Percentiles rank a stretch among this genome's conserved stretches.
Conservation (phyloP, 495 filamentous ascomycete genomes). For the Penicillium arizonense region DNA sequence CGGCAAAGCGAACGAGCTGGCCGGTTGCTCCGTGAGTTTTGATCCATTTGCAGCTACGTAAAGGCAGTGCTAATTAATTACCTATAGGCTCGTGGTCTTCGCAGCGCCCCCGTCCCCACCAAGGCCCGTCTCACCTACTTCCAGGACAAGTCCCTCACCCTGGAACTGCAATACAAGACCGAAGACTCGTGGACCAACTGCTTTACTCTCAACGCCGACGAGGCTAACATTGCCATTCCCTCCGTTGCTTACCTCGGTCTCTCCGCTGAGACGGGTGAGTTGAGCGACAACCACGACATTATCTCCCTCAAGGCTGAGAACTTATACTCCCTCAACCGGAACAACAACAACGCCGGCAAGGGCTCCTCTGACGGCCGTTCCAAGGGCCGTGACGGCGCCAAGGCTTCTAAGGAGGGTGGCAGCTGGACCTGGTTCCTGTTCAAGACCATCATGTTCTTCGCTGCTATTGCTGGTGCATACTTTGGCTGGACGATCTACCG, state of each 20-base stretch:
- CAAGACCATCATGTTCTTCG: slow-evolving; percentile 74
- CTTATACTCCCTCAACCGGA: slow-evolving; percentile 65
- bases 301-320: slow-evolving; percentile 85
- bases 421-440: slow-evolving; percentile 93
- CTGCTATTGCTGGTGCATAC: slow-evolving; percentile 70
- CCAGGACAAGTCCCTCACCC: slow-evolving; percentile 86
- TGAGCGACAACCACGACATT: slow-evolving; percentile 98
- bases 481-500: slow-evolving; percentile 83
- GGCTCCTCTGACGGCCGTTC: slow-evolving; percentile 33
- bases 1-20: slow-evolving; percentile 88
- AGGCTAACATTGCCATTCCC: slow-evolving; percentile 74
- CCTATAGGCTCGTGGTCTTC: slow-evolving; percentile 75
- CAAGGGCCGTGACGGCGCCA: slow-evolving; percentile 36
- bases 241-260: slow-evolving; percentile 93
- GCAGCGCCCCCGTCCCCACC: slow-evolving; percentile 73
- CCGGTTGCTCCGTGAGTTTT: slow-evolving; percentile 77
- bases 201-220: slow-evolving; percentile 66
- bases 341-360: slow-evolving; percentile 35
- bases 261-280: slow-evolving; percentile 91
- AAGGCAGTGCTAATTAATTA: slow-evolving; percentile 1
- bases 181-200: slow-evolving; percentile 87
- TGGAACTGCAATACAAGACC: slow-evolving; percentile 90
- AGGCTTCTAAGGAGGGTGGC: slow-evolving; percentile 45
- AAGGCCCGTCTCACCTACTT: slow-evolving; percentile 92
- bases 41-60: neutral